Evolutionary conservation across 768 basidiomycete genomes (phyloP).

Genomic region (Naganishia antarctica): DNA sequence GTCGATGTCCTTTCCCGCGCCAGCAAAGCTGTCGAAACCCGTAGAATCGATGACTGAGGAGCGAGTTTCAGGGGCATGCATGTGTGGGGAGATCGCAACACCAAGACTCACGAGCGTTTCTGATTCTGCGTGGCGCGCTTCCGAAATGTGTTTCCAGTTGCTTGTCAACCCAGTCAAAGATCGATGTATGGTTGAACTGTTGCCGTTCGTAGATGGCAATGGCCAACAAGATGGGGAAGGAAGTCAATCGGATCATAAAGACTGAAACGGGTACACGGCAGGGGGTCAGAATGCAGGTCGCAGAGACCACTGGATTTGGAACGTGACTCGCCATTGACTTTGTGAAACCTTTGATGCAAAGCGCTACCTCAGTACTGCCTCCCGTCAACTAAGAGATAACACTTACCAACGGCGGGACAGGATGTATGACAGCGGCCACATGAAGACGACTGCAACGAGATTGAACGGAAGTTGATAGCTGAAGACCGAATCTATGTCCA

Average conservation of each 20-base stretch:
- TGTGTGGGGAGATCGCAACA: not conserved
- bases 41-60: conserved; percentile 30
- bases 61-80: conserved; percentile 18
- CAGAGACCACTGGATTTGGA: no score
- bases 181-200: conserved; percentile 62
- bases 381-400: not conserved
- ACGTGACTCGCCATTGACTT: conserved; percentile 55
- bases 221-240: conserved; percentile 72
- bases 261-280: conserved; percentile 29
- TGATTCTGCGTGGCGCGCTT: conserved; percentile 68
- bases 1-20: conserved; percentile 40
- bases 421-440: conserved; percentile 80
- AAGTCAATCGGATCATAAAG: conserved; percentile 54
- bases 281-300: no score
- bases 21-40: conserved; percentile 45
- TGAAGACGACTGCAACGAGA: conserved; percentile 73
- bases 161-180: conserved; percentile 68
- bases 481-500: conserved; percentile 66
- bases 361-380: not conserved
- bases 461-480: conserved; percentile 94
- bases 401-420: conserved; percentile 75
- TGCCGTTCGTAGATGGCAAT: conserved; percentile 86
- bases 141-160: conserved; percentile 68
- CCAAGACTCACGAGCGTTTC: conserved; percentile 39
- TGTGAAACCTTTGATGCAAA: conserved; percentile 62